Base-by-base conservation (phyloP, 805 yeast species). In the Wickerhamomyces alni region DNA sequence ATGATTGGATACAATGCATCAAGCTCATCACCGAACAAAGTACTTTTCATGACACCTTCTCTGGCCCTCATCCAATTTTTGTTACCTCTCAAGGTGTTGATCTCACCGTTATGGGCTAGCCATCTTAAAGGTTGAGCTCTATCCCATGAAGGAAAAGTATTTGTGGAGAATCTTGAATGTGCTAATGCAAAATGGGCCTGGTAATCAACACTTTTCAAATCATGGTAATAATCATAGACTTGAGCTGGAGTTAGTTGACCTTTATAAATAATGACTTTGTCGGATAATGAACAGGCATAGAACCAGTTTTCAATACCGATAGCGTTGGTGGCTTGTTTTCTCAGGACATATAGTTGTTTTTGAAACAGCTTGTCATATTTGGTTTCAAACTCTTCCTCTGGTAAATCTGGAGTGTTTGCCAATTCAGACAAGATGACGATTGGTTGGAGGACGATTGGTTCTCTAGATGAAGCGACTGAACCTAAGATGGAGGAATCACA, bases 61-160 rank as follows among this genome's bases (percentile, higher is more conserved):
- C 95, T 84, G 32, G 98, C 93, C 51, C 96, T 79, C 97, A 93
- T 89, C 98, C 98, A 93, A 67, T 91, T 91, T 67, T 91, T 93
- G 76, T 91, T 91, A 52, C 99, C 99, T 64, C 98, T 78, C 58
- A 91, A 69, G 30, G 99, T 91, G 67, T 91, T 91, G 63, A 91
- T 93, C 67, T 91, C 99, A 73, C 99, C 99, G 63, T 91, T 91
- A 68, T 91, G 99, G 30, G 99, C 99, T 25, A 95, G 87, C 83
- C 94, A 82, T 63, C 98, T 75, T 57, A 91, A 74, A 36, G 99
- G 99, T 67, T 91, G 99, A 18, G 99, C 98, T 66, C 99, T 80
- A 67, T 93, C 99, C 99, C 99, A 91, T n/a, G 96, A 87, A 35
- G 99, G 99, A 78, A 91, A 91, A 36, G 99, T 91, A 65, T 91